phyloP scores from a whole-genome alignment of 768 basidiomycete species.

The Psilocybe azurescens region DNA sequence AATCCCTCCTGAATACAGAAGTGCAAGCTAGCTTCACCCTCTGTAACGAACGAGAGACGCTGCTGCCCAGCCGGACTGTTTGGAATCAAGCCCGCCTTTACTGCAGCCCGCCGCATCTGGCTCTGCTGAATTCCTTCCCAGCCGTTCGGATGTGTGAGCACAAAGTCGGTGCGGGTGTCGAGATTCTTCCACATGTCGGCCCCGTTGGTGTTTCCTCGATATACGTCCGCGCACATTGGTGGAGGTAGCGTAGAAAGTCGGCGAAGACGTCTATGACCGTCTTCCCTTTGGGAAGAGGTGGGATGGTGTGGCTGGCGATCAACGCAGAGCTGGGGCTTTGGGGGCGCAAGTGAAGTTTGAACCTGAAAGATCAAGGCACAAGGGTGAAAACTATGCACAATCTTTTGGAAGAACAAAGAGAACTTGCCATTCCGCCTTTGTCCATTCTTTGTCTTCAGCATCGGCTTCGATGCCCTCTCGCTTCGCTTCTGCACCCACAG shows the following conservation, averaged over 20 bases:
- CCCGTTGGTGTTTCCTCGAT: too few relatives aligned
- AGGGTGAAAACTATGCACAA: neutral
- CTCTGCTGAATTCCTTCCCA: too few relatives aligned
- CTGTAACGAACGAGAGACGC: too few relatives aligned
- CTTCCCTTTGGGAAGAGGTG: constrained; percentile 49
- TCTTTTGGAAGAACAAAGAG: constrained; percentile 18
- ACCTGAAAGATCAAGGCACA: constrained; percentile 25
- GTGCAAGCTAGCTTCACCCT: constrained; percentile 58
- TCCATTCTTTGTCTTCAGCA: constrained; percentile 50
- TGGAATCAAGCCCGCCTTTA: too few relatives aligned
- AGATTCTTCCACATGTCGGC: too few relatives aligned
- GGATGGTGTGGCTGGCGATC: constrained; percentile 28
- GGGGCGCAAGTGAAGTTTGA: constrained; percentile 44
- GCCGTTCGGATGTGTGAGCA: too few relatives aligned
- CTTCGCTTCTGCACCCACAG: constrained; percentile 51
- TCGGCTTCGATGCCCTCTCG: constrained; percentile 40
- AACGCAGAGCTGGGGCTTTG: constrained; percentile 20
- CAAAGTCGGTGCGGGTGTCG: too few relatives aligned
- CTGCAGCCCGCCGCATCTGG: too few relatives aligned
- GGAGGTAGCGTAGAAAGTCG: constrained; percentile 57
- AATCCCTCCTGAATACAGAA: constrained; percentile 57
- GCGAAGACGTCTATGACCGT: constrained; percentile 46
- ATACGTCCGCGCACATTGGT: too few relatives aligned
- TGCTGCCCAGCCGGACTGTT: too few relatives aligned
- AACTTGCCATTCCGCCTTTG: constrained; percentile 50